A percentile compares a stretch with the other conserved stretches of the same genome.
Evolutionary conservation across 1,139 yeast genomes (phyloP).

Genomic region (Protomyces inouyei): DNA sequence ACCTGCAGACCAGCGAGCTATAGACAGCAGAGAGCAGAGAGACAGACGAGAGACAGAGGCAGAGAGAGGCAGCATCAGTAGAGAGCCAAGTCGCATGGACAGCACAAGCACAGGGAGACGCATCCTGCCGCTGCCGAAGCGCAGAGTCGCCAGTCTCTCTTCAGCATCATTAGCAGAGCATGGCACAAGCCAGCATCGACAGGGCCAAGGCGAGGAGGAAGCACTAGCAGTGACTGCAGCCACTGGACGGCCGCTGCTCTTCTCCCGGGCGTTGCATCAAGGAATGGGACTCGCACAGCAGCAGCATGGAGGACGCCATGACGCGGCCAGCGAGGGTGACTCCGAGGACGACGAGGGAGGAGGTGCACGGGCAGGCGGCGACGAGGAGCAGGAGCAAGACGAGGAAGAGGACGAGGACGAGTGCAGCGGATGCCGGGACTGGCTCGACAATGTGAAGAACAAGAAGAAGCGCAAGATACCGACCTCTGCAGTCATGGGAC

Average conservation of each 20-base stretch:
- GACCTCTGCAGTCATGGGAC: constrained; percentile 20
- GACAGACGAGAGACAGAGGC: background rate
- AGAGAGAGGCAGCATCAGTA: background rate
- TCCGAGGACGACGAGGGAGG: background rate
- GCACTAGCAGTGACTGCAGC: too few species aligned
- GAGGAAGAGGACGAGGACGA: constrained; percentile 23
- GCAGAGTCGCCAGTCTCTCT: constrained; percentile 2
- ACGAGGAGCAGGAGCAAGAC: constrained; percentile 5
- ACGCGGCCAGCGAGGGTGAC: background rate
- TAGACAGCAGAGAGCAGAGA: background rate
- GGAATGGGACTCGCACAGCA: background rate
- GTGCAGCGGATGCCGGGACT: constrained; percentile 21
- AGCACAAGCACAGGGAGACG: background rate
- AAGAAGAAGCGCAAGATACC: constrained; percentile 32
- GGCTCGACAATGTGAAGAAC: constrained; percentile 27
- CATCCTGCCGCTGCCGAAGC: constrained; percentile 22
- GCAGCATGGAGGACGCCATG: background rate
- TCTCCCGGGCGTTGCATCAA: background rate
- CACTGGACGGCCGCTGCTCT: background rate
- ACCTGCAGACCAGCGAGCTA: background rate
- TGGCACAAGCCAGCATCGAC: too few species aligned
- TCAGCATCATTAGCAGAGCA: too few species aligned
- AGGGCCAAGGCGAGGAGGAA: too few species aligned
- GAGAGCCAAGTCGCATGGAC: background rate
- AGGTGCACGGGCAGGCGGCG: background rate